Conservation (phyloP, 2,329 filamentous ascomycete genomes). For the Pseudogymnoascus sp. region DNA sequence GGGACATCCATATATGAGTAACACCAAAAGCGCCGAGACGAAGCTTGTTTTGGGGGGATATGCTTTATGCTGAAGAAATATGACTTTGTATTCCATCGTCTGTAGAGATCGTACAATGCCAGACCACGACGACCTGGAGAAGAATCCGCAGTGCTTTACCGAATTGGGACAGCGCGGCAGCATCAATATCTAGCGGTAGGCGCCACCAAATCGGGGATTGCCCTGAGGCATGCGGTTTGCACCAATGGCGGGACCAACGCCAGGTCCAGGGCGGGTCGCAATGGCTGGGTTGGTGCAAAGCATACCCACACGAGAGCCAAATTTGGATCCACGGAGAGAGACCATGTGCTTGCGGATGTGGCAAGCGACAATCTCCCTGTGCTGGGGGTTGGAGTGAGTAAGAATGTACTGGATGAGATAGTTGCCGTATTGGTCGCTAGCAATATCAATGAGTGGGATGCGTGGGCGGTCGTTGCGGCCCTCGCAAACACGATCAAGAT, state of each 20-base stretch:
- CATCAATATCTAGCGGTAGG: conserved; percentile 44
- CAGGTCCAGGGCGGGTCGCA: conserved; percentile 80
- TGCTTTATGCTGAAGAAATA: conserved; percentile 26
- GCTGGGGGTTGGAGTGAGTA: conserved; percentile 76
- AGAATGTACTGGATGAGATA: conserved; percentile 97
- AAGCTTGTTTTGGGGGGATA: conserved; percentile 23
- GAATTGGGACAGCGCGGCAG: neutral
- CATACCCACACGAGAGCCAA: conserved; percentile 97
- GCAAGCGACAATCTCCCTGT: conserved; percentile 84
- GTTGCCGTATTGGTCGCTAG: conserved; percentile 97
- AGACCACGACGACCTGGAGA: conserved; percentile 22
- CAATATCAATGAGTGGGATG: conserved; percentile 95
- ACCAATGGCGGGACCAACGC: conserved; percentile 58
- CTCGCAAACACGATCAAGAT: conserved; percentile 89
- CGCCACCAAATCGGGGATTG: conserved; percentile 46
- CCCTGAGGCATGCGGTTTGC: conserved; percentile 45
- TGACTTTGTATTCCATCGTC: conserved; percentile 21
- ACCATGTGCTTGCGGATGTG: conserved; percentile 99
- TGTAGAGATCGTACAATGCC: conserved; percentile 24
- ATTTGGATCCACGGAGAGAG: conserved; percentile 94
- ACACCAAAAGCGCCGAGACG: conserved; percentile 26
- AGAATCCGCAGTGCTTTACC: neutral
- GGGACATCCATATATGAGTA: conserved; percentile 29
- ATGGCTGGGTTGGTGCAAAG: conserved; percentile 93
- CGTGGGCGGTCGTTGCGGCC: conserved; percentile 83